These are phyloP conservation scores for Cordyceps cicadae DNA, from an alignment of 2,329 filamentous ascomycete species.

Conservation along the genomic window DNA sequence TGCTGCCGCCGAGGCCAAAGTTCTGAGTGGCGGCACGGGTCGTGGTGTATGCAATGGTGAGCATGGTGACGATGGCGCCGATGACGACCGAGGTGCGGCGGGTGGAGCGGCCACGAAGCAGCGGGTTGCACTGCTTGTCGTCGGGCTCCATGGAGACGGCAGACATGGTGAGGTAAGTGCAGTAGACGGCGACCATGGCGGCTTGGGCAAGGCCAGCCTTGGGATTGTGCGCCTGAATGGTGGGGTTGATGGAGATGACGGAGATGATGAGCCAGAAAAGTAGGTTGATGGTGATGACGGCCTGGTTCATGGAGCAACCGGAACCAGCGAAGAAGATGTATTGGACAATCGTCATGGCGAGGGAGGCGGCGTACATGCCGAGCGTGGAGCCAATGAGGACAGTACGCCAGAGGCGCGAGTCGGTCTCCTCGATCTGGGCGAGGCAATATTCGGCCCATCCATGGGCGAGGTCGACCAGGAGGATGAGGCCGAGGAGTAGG, in stretches of 20 bases:
- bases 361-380: slow-evolving; percentile 82
- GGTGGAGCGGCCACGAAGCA: slow-evolving; percentile 76
- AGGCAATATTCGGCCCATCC: slow-evolving; percentile 97
- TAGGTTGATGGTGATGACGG: slow-evolving; percentile 89
- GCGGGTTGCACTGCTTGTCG: slow-evolving; percentile 84
- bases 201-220: slow-evolving; percentile 94
- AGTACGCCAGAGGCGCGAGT: slow-evolving; percentile 76
- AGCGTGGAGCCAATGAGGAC: slow-evolving; percentile 87
- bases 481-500: slow-evolving; percentile 80
- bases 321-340: slow-evolving; percentile 87
- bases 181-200: slow-evolving; percentile 95
- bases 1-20: slow-evolving; percentile 61
- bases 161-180: slow-evolving; percentile 96
- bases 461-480: slow-evolving; percentile 90
- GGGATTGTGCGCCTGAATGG: slow-evolving; percentile 83
- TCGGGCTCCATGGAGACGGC: slow-evolving; percentile 98
- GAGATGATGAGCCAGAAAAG: slow-evolving; percentile 75
- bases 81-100: slow-evolving; percentile 85
- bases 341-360: slow-evolving; percentile 93
- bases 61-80: slow-evolving; percentile 90
- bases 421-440: slow-evolving; percentile 81
- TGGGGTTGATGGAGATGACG: slow-evolving; percentile 78
- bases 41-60: slow-evolving; percentile 95
- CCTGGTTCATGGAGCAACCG: slow-evolving; percentile 91
- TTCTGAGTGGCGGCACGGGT: slow-evolving; percentile 91